Evolutionary conservation across 805 yeast genomes (phyloP).

Genomic region (Metschnikowia continentalis): DNA sequence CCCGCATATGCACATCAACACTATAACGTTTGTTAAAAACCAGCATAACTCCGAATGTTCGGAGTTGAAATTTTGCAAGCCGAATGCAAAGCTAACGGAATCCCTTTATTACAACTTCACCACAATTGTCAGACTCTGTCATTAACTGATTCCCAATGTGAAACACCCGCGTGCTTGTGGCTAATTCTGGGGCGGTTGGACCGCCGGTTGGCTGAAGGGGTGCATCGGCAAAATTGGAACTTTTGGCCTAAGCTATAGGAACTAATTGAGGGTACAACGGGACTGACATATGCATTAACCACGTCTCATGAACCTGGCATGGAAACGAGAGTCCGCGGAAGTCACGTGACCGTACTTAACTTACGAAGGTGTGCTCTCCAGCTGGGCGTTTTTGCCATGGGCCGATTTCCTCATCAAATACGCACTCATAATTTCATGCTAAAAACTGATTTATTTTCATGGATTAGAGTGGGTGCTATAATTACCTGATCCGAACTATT

Average conservation of each 20-base stretch:
- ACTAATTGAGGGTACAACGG: not conserved
- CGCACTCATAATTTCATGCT: too few species aligned
- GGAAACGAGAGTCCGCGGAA: not conserved
- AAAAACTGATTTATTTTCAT: too few species aligned
- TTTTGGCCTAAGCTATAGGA: not conserved
- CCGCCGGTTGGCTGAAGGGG: not conserved
- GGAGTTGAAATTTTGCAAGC: not conserved
- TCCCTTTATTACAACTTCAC: too few species aligned
- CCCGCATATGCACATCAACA: constrained; percentile 4
- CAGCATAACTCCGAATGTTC: not conserved
- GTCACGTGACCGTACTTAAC: not conserved
- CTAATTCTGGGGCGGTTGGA: not conserved
- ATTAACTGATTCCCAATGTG: not conserved
- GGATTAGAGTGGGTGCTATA: too few species aligned
- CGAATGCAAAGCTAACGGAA: not conserved
- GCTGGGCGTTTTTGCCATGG: not conserved
- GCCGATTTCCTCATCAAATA: too few species aligned
- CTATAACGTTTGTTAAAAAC: not conserved
- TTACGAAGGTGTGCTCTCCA: not conserved
- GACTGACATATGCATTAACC: not conserved
- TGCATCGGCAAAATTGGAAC: not conserved
- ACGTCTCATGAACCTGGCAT: not conserved
- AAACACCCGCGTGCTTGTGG: not conserved
- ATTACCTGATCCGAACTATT: too few species aligned
- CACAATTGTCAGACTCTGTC: not conserved